Evolutionary conservation across 1,139 yeast species (phyloP), one percentile per base, ranked within the genome.

Genomic region (Citeromyces hawaiiensis): DNA sequence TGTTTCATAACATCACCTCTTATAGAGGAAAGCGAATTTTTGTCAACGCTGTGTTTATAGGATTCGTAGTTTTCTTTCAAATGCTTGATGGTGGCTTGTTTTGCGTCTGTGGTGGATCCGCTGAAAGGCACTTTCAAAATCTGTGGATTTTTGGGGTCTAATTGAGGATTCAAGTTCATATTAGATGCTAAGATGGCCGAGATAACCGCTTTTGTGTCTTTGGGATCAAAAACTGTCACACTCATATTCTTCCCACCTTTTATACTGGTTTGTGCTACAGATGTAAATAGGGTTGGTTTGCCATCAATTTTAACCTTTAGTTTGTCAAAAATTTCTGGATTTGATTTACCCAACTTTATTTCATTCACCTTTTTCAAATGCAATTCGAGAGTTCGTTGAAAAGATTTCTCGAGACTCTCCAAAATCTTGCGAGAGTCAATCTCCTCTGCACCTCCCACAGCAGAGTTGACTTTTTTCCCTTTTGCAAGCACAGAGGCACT

Each of bases 211-310:
- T 83, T 82, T 21, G 76, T 69, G 48, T 83, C 70, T 39, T 64
- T 64, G 9, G 95, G 93, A 50, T 87, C 96, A 56, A 80, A 88
- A 2, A 87, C 91, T 0, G 94, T 86, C 25, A 88, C 70, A 37
- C 75, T 61, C 39, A 83, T 65, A 43, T 76, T 68, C 50, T 85
- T 68, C 42, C 73, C 70, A 9, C 91, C 91, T 50, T 85, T 82
- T 40, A 78, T 52, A 1, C 85, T 68, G 6, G 94, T 77, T 45
- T 83, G 83, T 1, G 96, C 96, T 27, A 87, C 59, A 7, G 76
- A 66, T 4, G 72, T 68, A 52, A 80, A 81, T 6, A 66, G 67
- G 21, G 61, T 61, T 17, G 37, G 13, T 38, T 71, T 70, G 13
- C 23, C 23, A 18, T 64, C 66, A n/a, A 71, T 54, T n/a, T 64